Evolutionary conservation across 495 filamentous ascomycete species (phyloP), one percentile per base, ranked within the genome.

Genomic region (Entonaema liquescens): DNA sequence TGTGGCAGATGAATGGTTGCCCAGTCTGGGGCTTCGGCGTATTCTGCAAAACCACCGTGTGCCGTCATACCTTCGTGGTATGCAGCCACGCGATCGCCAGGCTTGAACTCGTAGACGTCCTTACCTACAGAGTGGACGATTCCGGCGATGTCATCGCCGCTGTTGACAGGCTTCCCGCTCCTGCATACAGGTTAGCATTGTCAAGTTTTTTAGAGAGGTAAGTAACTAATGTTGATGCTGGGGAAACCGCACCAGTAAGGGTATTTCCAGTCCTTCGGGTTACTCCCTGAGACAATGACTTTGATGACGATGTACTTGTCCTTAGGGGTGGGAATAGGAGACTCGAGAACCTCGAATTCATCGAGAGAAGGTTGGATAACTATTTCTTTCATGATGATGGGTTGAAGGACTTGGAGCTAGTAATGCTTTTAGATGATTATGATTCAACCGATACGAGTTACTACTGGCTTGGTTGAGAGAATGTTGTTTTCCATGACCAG

Each of bases 301-400:
- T 70, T 66, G n/a, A 73, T 70, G 5, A 63, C 65, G 5, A 68
- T 26, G 3, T 90, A 87, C 70, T 90, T 91, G 15, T 59, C 63
- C 0, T 25, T 33, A 4, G 63, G 63, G 21, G 42, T 59, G n/a
- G 54, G 63, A 52, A 66, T 66, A 59, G 63, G 63, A 23, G 55
- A 52, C 29, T 59, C 63, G 12, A 65, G 50, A n/a, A 65, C 38
- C 38, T 58, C 62, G 28, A 50, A 35, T 7, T 53, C 31, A 13
- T 61, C 47, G 36, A 58, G 28, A 38, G 55, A 57, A 28, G 47
- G 15, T 13, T 71, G 63, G n/a, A 71, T 23, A 59, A 71, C 40
- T 1, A 62, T 57, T 71, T 71, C 55, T 40, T 71, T 71, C 7
- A 71, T 71, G 35, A 19, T 59, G 62, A 49, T 11, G 11, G 12